phyloP scores from a whole-genome alignment of 345 rosid genomes.

The Salix purpurea region DNA sequence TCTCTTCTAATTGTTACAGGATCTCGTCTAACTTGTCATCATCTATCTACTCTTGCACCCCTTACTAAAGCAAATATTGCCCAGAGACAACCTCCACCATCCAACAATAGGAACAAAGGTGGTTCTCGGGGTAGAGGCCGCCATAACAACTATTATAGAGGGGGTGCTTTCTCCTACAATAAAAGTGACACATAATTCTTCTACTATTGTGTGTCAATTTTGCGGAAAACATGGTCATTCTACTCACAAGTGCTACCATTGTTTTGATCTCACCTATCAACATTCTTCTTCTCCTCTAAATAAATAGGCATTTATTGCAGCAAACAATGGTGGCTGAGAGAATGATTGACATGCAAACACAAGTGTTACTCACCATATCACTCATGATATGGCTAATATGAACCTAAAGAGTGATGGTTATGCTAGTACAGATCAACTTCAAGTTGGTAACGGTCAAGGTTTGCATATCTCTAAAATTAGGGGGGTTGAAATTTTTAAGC shows the following conservation, averaged over 20 bases:
- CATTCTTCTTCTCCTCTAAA: background rate
- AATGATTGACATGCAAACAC: background rate
- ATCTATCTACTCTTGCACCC: background rate
- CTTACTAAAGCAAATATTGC: no score
- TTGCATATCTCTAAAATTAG: background rate
- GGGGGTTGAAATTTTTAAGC: no score
- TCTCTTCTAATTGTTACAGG: background rate
- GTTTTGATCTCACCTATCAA: background rate
- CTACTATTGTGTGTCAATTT: background rate
- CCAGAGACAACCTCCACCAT: no score
- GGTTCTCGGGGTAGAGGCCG: accelerated
- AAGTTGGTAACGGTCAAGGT: background rate
- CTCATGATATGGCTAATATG: background rate
- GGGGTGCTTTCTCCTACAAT: no score
- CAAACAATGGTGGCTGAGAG: background rate
- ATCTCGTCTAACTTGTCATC: background rate
- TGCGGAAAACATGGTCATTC: background rate
- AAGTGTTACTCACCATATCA: background rate
- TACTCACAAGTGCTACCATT: background rate
- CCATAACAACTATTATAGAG: no score
- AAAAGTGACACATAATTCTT: background rate
- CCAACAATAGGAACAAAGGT: accelerated
- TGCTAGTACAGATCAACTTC: background rate
- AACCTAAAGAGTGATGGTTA: background rate
- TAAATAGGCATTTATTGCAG: background rate